Evolutionary conservation across 176 grass and related monocot species (phyloP), one percentile per base, ranked within the genome.

Genomic region (Pontederia crassipes): DNA sequence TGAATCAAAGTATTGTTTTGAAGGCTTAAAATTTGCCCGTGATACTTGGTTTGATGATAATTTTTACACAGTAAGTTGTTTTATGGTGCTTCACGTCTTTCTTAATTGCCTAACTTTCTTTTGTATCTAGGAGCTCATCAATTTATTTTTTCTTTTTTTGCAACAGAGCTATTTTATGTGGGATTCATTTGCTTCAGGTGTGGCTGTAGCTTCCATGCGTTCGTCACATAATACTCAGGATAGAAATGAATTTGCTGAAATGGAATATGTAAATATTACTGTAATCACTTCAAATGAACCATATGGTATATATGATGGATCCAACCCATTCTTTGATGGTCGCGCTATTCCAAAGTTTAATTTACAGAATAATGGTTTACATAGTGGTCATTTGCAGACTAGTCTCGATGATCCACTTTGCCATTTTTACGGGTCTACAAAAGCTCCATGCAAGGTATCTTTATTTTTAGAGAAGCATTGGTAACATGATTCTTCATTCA

Each of bases 301-400:
- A 11, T 92, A 81, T 15, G 74, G 77, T 67, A 65, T 61, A 12
- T 57, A 76, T 26, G 80, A 87, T 64, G 88, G 74, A 59, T 92
- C 88, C 10, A 92, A 87, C 48, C 80, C 88, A 12, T 75, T 92
- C 11, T 92, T 92, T 32, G 71, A 84, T 57, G 79, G 80, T 8
- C 83, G 12, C 17, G 18, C 4, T 28, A 72, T 13, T 8, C 83
- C 88, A 8, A 83, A 80, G 60, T 92, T 81, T 52, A 18, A 70
- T 74, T 65, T 92, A 46, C 12, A 29, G 16, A 69, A 70, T n/a
- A 67, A 58, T 59, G 80, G 80, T 3, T 74, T 92, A n/a, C 83
- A 92, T 18, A 84, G 88, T 52, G 83, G 88, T 17, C 80, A 92
- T 80, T 80, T 87, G 81, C 80, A 84, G 65, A 81, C 64, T 35